Conservation (phyloP, 306 rosid genomes). For the Chamaecrista fasciculata region DNA sequence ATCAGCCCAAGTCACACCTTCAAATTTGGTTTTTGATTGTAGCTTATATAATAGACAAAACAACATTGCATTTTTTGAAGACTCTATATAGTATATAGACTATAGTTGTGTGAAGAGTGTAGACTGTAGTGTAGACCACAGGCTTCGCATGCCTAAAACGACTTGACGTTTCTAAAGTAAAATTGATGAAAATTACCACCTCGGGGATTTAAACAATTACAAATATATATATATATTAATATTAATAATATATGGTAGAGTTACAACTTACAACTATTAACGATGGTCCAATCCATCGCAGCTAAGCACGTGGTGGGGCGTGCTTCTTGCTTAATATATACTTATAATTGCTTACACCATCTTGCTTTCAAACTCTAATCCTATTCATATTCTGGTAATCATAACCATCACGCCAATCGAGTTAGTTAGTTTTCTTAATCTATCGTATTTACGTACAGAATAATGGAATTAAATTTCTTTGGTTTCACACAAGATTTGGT, state of each 20-base stretch:
- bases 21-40: not conserved
- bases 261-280: not conserved
- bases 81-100: too few species aligned
- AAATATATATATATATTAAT: too few species aligned
- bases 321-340: not conserved
- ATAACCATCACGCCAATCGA: not conserved
- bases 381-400: conserved; percentile 14
- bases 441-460: not conserved
- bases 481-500: not conserved
- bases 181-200: not conserved
- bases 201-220: not conserved
- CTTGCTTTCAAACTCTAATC: conserved; percentile 38
- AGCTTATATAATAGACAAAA: not conserved
- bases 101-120: too few species aligned
- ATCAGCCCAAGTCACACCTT: not conserved
- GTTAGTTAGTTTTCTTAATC: not conserved
- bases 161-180: not conserved
- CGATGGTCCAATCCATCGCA: conserved; percentile 41
- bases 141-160: not conserved
- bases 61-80: not conserved
- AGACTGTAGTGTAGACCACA: not conserved
- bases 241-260: not conserved
- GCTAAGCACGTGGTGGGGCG: conserved; percentile 51
- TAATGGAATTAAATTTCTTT: not conserved
- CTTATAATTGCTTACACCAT: conserved; percentile 1